These are phyloP conservation scores for Salix koriyanagi DNA, from an alignment of 345 rosid genomes.

Conservation along the genomic window DNA sequence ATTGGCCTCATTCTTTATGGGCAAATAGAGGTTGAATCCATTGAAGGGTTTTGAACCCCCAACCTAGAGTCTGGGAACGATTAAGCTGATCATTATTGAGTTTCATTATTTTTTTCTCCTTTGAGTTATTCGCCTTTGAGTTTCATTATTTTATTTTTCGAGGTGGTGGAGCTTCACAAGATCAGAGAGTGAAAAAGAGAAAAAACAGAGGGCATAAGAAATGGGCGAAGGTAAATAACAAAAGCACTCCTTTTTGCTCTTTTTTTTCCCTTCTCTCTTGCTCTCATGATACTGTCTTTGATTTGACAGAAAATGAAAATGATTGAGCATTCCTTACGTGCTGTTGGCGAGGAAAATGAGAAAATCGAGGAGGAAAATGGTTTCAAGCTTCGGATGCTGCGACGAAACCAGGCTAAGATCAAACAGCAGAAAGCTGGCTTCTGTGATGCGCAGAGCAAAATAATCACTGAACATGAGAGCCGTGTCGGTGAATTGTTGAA, in stretches of 20 bases:
- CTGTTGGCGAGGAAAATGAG: not conserved
- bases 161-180: not conserved
- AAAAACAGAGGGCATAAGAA: not conserved
- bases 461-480: not conserved
- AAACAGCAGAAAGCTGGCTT: not conserved
- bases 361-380: not conserved
- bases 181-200: not conserved
- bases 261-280: not conserved
- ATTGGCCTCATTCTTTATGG: not conserved
- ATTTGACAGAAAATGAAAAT: not conserved
- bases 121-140: too few relatives aligned
- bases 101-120: too few relatives aligned
- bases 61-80: too few relatives aligned
- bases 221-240: not conserved
- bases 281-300: not conserved
- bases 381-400: not conserved
- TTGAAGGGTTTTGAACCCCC: not conserved
- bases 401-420: not conserved
- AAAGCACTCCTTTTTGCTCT: not conserved
- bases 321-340: not conserved
- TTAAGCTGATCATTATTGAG: too few relatives aligned
- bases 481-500: not conserved
- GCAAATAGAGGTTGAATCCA: not conserved
- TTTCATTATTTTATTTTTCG: too few relatives aligned
- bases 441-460: not conserved